Percentiles rank a stretch among this genome's conserved stretches.
Conservation (phyloP, 768 basidiomycete species). For the Paxillus involutus region DNA sequence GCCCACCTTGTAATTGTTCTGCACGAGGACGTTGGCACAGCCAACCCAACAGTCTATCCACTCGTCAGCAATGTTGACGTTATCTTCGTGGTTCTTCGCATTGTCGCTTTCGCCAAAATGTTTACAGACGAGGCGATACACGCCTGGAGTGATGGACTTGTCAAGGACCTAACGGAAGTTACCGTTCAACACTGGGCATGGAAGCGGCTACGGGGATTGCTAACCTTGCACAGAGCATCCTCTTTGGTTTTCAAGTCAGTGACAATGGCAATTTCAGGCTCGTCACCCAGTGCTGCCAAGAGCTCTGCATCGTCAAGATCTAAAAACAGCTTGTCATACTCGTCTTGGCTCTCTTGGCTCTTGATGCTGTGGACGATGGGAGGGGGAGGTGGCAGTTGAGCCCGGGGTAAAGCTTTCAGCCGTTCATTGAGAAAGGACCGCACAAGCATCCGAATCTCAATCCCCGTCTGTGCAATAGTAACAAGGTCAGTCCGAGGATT, state of each 20-base stretch:
- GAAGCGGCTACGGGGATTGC: slow-evolving; percentile 9
- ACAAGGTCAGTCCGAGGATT: slow-evolving; percentile 44
- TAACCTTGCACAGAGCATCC: slow-evolving; percentile 48
- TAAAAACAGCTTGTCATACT: slow-evolving; percentile 59
- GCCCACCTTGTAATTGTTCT: slow-evolving; percentile 45
- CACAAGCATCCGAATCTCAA: slow-evolving; percentile 58
- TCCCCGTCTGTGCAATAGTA: slow-evolving; percentile 40
- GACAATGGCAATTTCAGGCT: slow-evolving; percentile 18
- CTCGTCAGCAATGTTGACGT: slow-evolving; percentile 42
- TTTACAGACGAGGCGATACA: slow-evolving; percentile 56
- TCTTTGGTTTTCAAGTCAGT: slow-evolving; percentile 44
- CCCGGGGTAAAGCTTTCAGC: slow-evolving; percentile 42
- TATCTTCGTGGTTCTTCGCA: slow-evolving; percentile 16
- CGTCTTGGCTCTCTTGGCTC: slow-evolving; percentile 77
- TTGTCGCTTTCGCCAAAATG: slow-evolving; percentile 38
- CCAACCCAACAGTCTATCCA: slow-evolving; percentile 77
- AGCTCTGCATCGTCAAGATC: slow-evolving; percentile 64
- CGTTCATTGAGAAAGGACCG: slow-evolving; percentile 64
- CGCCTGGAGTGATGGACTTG: slow-evolving; percentile 46
- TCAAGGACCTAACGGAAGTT: slow-evolving; percentile 44
- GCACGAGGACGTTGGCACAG: slow-evolving; percentile 61
- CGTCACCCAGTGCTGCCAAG: slow-evolving; percentile 50
- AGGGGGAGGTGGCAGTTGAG: slow-evolving; percentile 34
- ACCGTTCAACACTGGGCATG: not conserved
- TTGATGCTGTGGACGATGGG: slow-evolving; percentile 30